Percentiles rank a stretch among this genome's conserved stretches.
Evolutionary conservation across 2,329 filamentous ascomycete species (phyloP).

Genomic region (Trichoderma gracile): DNA sequence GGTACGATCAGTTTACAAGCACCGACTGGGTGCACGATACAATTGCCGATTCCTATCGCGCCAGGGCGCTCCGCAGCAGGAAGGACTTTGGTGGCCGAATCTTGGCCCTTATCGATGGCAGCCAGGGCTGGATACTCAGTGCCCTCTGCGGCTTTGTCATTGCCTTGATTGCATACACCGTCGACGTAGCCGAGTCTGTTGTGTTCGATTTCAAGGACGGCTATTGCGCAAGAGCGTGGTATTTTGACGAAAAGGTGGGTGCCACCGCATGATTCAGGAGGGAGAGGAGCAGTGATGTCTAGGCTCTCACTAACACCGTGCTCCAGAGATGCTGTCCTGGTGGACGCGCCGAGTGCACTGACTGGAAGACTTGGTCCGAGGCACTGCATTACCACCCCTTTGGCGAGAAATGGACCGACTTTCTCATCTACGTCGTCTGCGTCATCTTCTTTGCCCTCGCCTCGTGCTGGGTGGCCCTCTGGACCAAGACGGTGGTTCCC

Average conservation of each 20-base stretch:
- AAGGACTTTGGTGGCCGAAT: constrained; percentile 84
- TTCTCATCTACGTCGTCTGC: constrained; percentile 69
- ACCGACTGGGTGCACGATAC: constrained; percentile 98
- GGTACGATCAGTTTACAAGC: constrained; percentile 98
- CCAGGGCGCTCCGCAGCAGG: constrained; percentile 76
- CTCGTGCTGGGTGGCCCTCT: constrained; percentile 78
- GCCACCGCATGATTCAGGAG: neutral
- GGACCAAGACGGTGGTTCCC: constrained; percentile 91
- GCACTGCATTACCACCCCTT: constrained; percentile 48
- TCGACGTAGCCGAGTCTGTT: constrained; percentile 81
- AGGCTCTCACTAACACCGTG: constrained; percentile 20
- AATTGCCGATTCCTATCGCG: constrained; percentile 88
- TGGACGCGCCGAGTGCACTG: constrained; percentile 54
- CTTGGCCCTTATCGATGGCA: constrained; percentile 75
- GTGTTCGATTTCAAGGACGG: constrained; percentile 92
- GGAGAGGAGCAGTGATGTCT: no score
- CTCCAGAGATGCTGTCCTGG: constrained; percentile 56
- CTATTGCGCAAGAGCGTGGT: constrained; percentile 73
- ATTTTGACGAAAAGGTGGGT: constrained; percentile 65
- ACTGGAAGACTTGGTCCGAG: constrained; percentile 59
- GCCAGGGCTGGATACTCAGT: constrained; percentile 92
- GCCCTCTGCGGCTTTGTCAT: constrained; percentile 86
- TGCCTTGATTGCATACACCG: constrained; percentile 81
- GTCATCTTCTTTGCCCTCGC: constrained; percentile 69
- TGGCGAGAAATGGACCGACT: constrained; percentile 68